Evolutionary conservation across 495 filamentous ascomycete species (phyloP), one percentile per base, ranked within the genome.

Genomic region (Clohesyomyces aquaticus): DNA sequence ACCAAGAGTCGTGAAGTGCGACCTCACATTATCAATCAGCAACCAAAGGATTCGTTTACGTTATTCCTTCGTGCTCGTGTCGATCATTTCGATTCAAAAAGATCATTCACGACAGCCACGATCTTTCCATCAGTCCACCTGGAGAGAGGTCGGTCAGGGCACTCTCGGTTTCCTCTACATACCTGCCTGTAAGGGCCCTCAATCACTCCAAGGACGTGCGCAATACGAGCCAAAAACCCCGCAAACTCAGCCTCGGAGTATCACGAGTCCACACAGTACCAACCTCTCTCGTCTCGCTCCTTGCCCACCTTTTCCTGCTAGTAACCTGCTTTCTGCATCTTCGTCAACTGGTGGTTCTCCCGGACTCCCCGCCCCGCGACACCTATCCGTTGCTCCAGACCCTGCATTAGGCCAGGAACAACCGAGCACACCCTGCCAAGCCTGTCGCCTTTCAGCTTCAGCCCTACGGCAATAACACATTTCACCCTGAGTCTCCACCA

Each of bases 191-290:
- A n/a, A n/a, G n/a, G n/a, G n/a, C n/a, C n/a, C n/a, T n/a, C n/a
- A n/a, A n/a, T n/a, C n/a, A n/a, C n/a, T n/a, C n/a, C n/a, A 14
- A 38, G 32, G 32, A 38, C 32, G 32, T 38, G 32, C 32, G 32
- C 32, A 38, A 38, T 38, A 38, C 32, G 32, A 38, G 32, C n/a
- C n/a, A n/a, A n/a, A 38, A 38, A 38, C 32, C 32, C 32, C 32
- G 32, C 32, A 38, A 14, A 6, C 6, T 38, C 32, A 38, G 32
- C 6, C 6, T 6, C 32, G 14, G 32, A 6, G 6, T 38, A 38
- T 14, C 14, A 38, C 32, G 6, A 38, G 32, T 38, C 6, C 6
- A 38, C 32, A 6, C 14, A 6, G 14, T 14, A 14, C 6, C 32
- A 38, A 38, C 14, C 14, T 38, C 32, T 14, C 6, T 38, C 32